A percentile compares a stretch with the other conserved stretches of the same genome.
These are phyloP conservation scores for Sporothrix dimorphospora DNA, from an alignment of 2,329 filamentous ascomycete species.

Conservation along the genomic window DNA sequence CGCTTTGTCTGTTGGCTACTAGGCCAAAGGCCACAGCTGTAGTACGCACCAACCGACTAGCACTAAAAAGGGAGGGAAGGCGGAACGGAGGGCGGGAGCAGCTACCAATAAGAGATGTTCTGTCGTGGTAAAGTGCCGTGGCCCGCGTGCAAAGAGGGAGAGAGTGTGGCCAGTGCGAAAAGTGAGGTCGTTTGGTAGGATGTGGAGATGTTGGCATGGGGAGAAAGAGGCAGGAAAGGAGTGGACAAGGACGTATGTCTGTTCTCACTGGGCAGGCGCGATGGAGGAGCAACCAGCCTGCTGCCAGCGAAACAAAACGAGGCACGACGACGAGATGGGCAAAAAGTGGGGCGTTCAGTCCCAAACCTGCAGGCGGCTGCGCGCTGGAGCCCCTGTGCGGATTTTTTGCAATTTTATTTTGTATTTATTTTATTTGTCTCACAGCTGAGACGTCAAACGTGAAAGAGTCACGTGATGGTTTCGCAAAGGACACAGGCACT, in stretches of 20 bases:
- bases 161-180: background rate
- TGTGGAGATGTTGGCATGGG: slow-evolving; percentile 18
- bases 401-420: slow-evolving; percentile 9
- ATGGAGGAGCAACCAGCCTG: slow-evolving; percentile 22
- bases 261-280: slow-evolving; percentile 29
- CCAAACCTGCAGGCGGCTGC: slow-evolving; percentile 24
- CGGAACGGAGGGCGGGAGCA: background rate
- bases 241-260: slow-evolving; percentile 7
- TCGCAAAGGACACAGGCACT: background rate
- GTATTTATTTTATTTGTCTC: slow-evolving; percentile 10
- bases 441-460: background rate
- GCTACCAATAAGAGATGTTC: background rate
- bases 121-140: background rate
- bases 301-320: slow-evolving; percentile 26
- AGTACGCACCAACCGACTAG: slow-evolving; percentile 2
- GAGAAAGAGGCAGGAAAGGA: background rate
- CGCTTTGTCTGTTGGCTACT: slow-evolving; percentile 9
- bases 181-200: slow-evolving; percentile 13
- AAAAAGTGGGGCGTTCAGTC: slow-evolving; percentile 23
- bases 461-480: background rate
- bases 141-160: background rate
- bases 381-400: background rate
- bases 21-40: background rate
- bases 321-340: slow-evolving; percentile 12
- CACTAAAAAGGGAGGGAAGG: slow-evolving; percentile 6